phyloP scores from a whole-genome alignment of 306 rosid genomes.

The Casuarina cunninghamiana region DNA sequence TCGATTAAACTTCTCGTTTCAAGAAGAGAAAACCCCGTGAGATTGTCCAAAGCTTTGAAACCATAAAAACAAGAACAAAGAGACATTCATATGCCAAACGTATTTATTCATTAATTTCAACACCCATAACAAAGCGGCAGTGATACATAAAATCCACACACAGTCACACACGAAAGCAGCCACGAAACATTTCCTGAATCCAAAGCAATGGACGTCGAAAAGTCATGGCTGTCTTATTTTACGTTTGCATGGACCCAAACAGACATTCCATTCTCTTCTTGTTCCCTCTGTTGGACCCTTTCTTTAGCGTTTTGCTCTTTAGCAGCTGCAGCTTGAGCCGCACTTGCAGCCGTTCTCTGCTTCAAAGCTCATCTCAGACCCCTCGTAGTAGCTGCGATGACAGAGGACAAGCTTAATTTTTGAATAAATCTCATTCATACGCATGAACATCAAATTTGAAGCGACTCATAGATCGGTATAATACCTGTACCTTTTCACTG shows the following conservation, averaged over 20 bases:
- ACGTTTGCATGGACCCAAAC: background rate
- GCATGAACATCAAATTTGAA: too few species aligned
- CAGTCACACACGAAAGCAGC: background rate
- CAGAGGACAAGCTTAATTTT: background rate
- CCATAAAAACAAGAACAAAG: too few species aligned
- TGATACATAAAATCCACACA: background rate
- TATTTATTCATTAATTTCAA: background rate
- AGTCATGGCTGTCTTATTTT: background rate
- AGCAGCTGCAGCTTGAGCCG: constrained; percentile 32
- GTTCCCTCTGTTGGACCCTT: background rate
- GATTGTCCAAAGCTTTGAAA: too few species aligned
- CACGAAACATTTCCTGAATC: background rate
- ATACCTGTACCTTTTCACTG: constrained; percentile 28
- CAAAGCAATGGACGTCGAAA: background rate
- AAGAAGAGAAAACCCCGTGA: too few species aligned
- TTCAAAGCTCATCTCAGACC: constrained; percentile 42
- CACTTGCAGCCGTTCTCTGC: constrained; percentile 32
- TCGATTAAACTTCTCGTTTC: too few species aligned
- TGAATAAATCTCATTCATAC: too few species aligned
- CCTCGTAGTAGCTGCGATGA: constrained; percentile 11
- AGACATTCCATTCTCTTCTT: background rate
- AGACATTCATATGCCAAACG: background rate
- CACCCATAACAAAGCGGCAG: background rate
- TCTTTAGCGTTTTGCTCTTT: constrained; percentile 12
- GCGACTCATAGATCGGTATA: too few species aligned